Evolutionary conservation across 257 asterid species (phyloP).

Genomic region (Dorcoceras hygrometricum): DNA sequence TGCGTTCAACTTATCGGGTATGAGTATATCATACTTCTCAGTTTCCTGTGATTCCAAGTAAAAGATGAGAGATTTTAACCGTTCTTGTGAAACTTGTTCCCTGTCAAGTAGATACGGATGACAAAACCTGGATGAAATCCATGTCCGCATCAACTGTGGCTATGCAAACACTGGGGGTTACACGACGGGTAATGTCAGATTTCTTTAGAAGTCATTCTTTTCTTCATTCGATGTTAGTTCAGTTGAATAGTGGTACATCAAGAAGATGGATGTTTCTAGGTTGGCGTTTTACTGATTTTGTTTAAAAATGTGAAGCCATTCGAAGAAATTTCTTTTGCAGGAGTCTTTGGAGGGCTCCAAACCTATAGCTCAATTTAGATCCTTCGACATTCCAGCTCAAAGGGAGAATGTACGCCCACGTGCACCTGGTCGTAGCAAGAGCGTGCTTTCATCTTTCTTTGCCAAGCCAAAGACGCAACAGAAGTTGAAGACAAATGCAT

Average conservation of each 20-base stretch:
- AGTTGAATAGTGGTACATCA: neutral
- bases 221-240: slow-evolving; percentile 15
- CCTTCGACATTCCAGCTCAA: slow-evolving; percentile 44
- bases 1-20: slow-evolving; percentile 52
- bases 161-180: slow-evolving; percentile 66
- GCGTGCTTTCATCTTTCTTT: slow-evolving; percentile 68
- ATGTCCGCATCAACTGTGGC: slow-evolving; percentile 63
- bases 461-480: slow-evolving; percentile 1
- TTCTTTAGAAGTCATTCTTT: slow-evolving; percentile 18
- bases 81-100: slow-evolving; percentile 13
- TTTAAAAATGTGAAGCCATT: neutral
- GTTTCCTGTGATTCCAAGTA: neutral
- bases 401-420: slow-evolving; percentile 40
- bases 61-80: slow-evolving; percentile 4
- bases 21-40: slow-evolving; percentile 17
- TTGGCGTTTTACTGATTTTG: slow-evolving; percentile 1
- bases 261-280: neutral
- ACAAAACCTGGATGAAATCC: slow-evolving; percentile 45
- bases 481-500: neutral
- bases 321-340: slow-evolving; percentile 35
- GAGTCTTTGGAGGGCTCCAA: slow-evolving; percentile 48
- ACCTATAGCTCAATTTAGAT: slow-evolving; percentile 48
- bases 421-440: slow-evolving; percentile 59
- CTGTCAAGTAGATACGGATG: slow-evolving; percentile 44
- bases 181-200: slow-evolving; percentile 51